phyloP scores from a whole-genome alignment of 805 yeast genomes.

The Starmera quercuum region DNA sequence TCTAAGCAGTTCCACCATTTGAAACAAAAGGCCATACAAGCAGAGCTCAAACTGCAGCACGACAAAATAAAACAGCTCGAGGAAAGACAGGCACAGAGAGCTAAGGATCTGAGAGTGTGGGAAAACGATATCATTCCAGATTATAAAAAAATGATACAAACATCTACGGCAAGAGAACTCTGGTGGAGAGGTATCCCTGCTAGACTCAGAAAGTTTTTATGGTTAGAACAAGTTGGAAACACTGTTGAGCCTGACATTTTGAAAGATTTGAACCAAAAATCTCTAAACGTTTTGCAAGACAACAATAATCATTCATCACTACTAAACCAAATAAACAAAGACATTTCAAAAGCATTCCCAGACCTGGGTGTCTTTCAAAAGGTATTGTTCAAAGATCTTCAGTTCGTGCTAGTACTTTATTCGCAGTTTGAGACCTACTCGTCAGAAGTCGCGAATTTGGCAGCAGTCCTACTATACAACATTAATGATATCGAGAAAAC shows the following conservation, averaged over 20 bases:
- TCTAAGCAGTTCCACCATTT: conserved; percentile 41
- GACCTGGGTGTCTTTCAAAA: conserved; percentile 29
- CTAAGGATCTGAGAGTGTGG: conserved; percentile 36
- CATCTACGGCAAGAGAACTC: conserved; percentile 38
- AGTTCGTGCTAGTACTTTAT: conserved; percentile 26
- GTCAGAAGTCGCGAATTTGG: conserved; percentile 29
- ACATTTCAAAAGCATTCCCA: conserved; percentile 25
- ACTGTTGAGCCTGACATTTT: conserved; percentile 10
- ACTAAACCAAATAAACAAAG: conserved; percentile 9
- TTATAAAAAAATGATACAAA: conserved; percentile 24
- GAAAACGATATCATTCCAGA: conserved; percentile 27
- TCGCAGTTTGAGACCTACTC: conserved; percentile 23
- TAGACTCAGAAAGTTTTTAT: conserved; percentile 36
- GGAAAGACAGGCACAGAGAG: conserved; percentile 24
- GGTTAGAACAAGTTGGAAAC: conserved; percentile 39
- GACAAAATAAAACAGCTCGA: conserved; percentile 25
- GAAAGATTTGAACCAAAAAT: conserved; percentile 1
- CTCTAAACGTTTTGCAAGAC: conserved; percentile 2
- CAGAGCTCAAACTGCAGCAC: conserved; percentile 28
- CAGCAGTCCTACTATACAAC: conserved; percentile 33
- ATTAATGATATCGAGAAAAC: conserved; percentile 28
- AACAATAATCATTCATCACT: neutral
- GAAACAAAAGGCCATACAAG: conserved; percentile 31
- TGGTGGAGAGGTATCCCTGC: conserved; percentile 57
- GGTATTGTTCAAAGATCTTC: conserved; percentile 25